Percentiles rank a stretch among this genome's conserved stretches.
These are phyloP conservation scores for Fusarium sp. DNA, from an alignment of 2,329 filamentous ascomycete species.

Conservation along the genomic window DNA sequence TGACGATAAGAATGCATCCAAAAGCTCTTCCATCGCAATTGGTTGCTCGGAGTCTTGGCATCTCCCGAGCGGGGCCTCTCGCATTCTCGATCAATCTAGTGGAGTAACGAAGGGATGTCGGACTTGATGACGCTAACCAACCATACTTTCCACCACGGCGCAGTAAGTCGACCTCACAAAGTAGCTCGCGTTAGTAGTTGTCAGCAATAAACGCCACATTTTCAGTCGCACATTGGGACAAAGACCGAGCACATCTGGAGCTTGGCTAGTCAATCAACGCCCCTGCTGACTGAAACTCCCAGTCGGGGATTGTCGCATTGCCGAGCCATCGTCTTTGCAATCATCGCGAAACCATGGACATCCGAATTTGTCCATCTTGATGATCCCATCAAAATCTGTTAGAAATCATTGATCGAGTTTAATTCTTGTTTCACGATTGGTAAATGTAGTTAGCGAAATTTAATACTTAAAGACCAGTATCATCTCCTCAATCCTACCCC, in stretches of 20 bases:
- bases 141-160: no score
- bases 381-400: neutral
- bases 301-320: neutral
- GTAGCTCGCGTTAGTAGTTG: rapidly evolving
- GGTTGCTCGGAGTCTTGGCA: conserved; percentile 28
- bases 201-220: neutral
- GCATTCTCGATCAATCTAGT: neutral
- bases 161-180: no score
- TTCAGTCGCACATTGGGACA: neutral
- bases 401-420: neutral
- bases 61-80: neutral
- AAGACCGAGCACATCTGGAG: neutral
- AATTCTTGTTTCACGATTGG: rapidly evolving
- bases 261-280: neutral
- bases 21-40: neutral
- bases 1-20: neutral
- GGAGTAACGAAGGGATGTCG: no score
- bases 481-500: neutral
- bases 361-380: conserved; percentile 17
- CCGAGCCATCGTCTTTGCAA: conserved; percentile 1
- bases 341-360: neutral
- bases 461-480: neutral
- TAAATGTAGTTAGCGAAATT: no score
- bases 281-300: neutral
- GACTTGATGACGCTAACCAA: rapidly evolving